Evolutionary conservation across 139 green algal species (phyloP), one percentile per base, ranked within the genome.

Genomic region (Bryopsis sp.): DNA sequence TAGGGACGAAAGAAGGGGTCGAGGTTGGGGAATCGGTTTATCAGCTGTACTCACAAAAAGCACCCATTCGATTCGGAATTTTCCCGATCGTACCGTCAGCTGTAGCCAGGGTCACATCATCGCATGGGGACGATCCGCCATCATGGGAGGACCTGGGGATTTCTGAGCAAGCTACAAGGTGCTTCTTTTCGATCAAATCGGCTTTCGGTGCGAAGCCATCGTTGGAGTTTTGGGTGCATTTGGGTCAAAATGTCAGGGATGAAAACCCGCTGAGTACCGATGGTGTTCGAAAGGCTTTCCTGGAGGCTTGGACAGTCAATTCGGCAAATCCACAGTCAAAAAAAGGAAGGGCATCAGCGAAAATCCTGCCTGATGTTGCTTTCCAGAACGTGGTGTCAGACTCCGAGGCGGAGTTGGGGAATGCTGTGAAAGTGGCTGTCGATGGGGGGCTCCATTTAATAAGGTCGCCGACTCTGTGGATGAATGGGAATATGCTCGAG

Each of bases 21-120:
- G 33, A 46, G 7, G 8, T 67, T 22, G 59, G 24, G 11, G 19
- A 67, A 19, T n/a, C 19, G 24, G 19, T 67, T 11, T 46, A 39
- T 11, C 7, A 39, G 19, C 31, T 67, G 19, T 47, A 47, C 59
- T 5, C 39, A 26, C 6, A 19, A 26, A 46, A 48, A 26, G 34
- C 59, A 47, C 7, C 59, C 33, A 67, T 67, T 47, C 59, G 59
- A 39, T 47, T 67, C 7, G 59, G 59, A 33, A 19, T 67, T 46
- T 26, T 67, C 4, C 35, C 35, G 5, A 11, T 67, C 8, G 19
- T 47, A 26, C 31, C 59, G 4, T n/a, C n/a, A n/a, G n/a, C n/a
- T n/a, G n/a, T n/a, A n/a, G n/a, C n/a, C n/a, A n/a, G n/a, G n/a
- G n/a, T n/a, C n/a, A n/a, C n/a, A n/a, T n/a, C n/a, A n/a, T n/a